These are phyloP conservation scores for Penicillium lividum DNA, from an alignment of 495 filamentous ascomycete species.

Conservation along the genomic window DNA sequence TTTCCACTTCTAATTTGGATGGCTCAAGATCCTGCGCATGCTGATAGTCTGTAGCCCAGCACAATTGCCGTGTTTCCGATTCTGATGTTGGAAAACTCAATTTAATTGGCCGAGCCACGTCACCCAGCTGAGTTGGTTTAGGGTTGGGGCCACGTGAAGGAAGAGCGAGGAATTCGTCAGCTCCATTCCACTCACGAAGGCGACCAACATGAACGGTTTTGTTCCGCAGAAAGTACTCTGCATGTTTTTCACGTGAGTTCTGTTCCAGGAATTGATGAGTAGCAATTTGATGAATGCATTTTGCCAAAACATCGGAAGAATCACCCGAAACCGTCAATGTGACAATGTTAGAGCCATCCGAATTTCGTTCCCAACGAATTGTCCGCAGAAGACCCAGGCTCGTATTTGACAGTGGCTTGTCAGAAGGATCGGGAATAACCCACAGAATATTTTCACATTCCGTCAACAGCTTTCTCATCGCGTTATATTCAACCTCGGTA, in stretches of 20 bases:
- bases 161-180: constrained; percentile 23
- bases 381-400: constrained; percentile 29
- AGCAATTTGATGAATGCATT: constrained; percentile 16
- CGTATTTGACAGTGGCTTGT: constrained; percentile 14
- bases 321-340: constrained; percentile 14
- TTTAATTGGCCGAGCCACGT: constrained; percentile 13
- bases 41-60: constrained; percentile 13
- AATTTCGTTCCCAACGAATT: constrained; percentile 31
- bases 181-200: constrained; percentile 21
- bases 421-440: constrained; percentile 28
- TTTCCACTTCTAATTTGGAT: constrained; percentile 19
- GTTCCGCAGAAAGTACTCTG: constrained; percentile 26
- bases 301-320: background rate
- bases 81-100: background rate
- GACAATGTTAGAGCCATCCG: constrained; percentile 29
- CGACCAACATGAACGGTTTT: constrained; percentile 31
- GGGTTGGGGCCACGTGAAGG: constrained; percentile 8
- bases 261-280: constrained; percentile 22
- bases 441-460: constrained; percentile 34
- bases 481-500: constrained; percentile 8
- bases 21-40: background rate
- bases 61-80: background rate
- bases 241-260: constrained; percentile 19
- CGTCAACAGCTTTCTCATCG: constrained; percentile 25
- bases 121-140: constrained; percentile 8